A percentile compares a stretch with the other conserved stretches of the same genome.
These are phyloP conservation scores for Microbotryum violaceum DNA, from an alignment of 1,284 basidiomycete species.

Conservation along the genomic window DNA sequence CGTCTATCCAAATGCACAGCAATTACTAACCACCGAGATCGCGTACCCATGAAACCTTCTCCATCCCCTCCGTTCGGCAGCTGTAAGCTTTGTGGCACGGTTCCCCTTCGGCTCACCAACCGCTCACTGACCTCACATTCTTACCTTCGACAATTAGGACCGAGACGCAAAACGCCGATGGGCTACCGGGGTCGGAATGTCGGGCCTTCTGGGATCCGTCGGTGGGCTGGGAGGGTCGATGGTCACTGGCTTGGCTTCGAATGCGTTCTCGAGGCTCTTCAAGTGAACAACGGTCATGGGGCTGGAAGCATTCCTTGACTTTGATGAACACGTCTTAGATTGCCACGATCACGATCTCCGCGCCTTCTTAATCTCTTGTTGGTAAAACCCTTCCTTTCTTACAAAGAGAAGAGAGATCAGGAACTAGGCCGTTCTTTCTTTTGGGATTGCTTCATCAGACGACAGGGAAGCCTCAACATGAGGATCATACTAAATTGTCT, in stretches of 20 bases:
- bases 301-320: too few relatives aligned
- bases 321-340: too few relatives aligned
- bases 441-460: too few relatives aligned
- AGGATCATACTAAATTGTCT: too few relatives aligned
- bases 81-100: not conserved
- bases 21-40: not conserved
- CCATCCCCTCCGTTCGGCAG: not conserved
- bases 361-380: too few relatives aligned
- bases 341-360: too few relatives aligned
- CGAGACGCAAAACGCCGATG: conserved; percentile 35
- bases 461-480: too few relatives aligned
- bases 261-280: conserved; percentile 22
- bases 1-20: conserved; percentile 41
- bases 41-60: too few relatives aligned
- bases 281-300: conserved; percentile 1
- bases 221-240: conserved; percentile 34
- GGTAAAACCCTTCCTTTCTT: too few relatives aligned
- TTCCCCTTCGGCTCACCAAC: too few relatives aligned
- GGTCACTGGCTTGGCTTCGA: conserved; percentile 27
- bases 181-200: conserved; percentile 35
- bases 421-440: too few relatives aligned
- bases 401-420: too few relatives aligned
- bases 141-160: conserved; percentile 15
- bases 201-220: conserved; percentile 29
- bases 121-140: not conserved